Evolutionary conservation across 768 basidiomycete genomes (phyloP).

Genomic region (Lactarius sanguifluus): DNA sequence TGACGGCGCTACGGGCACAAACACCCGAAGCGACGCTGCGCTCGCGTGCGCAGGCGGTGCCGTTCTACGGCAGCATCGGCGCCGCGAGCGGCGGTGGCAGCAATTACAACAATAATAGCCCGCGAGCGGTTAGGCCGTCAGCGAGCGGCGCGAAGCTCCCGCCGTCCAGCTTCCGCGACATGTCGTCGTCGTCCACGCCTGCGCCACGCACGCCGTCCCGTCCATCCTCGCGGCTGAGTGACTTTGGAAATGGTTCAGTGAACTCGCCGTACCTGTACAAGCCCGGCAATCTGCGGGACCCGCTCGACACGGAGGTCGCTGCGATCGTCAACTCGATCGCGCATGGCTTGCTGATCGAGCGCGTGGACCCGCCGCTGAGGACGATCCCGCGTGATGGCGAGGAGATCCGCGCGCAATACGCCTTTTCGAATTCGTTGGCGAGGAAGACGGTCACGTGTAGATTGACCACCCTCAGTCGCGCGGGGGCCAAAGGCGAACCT

Average conservation of each 20-base stretch:
- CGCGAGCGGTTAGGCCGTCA: conserved; percentile 41
- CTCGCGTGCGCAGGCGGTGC: conserved; percentile 58
- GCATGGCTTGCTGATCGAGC: conserved; percentile 75
- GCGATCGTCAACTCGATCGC: conserved; percentile 69
- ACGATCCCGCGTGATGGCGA: conserved; percentile 66
- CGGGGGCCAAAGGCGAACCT: conserved; percentile 42
- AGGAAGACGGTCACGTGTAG: conserved; percentile 77
- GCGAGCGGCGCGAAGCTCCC: conserved; percentile 48
- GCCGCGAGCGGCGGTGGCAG: neutral
- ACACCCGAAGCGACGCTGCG: conserved; percentile 67
- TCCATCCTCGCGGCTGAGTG: conserved; percentile 63
- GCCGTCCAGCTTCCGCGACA: conserved; percentile 76
- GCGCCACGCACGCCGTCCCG: conserved; percentile 50
- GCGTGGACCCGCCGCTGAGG: conserved; percentile 75
- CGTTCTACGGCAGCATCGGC: conserved; percentile 45
- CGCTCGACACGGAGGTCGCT: conserved; percentile 80
- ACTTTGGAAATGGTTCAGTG: conserved; percentile 35
- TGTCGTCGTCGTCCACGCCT: conserved; percentile 38
- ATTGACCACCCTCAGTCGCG: conserved; percentile 73
- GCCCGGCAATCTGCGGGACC: conserved; percentile 67
- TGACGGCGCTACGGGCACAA: conserved; percentile 52
- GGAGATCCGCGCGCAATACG: conserved; percentile 82
- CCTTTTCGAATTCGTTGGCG: conserved; percentile 69
- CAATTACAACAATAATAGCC: conserved; percentile 44
- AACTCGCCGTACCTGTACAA: conserved; percentile 61